Percentiles rank a stretch among this genome's conserved stretches.
Conservation (phyloP, 768 basidiomycete species). For the Tylopilus plumbeoviolaceoides region DNA sequence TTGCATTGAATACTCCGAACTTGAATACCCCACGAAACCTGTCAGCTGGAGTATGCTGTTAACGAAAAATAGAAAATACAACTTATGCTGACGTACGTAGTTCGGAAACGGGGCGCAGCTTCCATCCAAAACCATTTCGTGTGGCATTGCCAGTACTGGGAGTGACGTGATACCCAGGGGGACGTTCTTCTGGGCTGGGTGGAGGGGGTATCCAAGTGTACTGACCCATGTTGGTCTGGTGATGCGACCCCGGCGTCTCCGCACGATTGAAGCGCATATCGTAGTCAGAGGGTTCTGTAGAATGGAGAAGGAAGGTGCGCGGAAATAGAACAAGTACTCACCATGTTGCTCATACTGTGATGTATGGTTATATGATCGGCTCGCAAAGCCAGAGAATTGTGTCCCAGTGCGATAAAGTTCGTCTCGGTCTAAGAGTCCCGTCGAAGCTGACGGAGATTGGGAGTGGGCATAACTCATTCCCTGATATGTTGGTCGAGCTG, state of each 20-base stretch:
- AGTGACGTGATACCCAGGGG: neutral
- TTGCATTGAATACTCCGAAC: constrained; percentile 87
- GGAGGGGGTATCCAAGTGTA: neutral
- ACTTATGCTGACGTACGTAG: constrained; percentile 47
- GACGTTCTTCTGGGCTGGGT: neutral
- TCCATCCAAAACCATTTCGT: constrained; percentile 42
- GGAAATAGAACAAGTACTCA: neutral
- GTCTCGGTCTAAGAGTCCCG: neutral
- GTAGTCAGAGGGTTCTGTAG: constrained; percentile 4
- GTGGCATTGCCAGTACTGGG: constrained; percentile 16
- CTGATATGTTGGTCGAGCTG: constrained; percentile 32
- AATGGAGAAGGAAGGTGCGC: neutral
- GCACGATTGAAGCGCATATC: neutral
- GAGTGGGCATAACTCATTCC: neutral
- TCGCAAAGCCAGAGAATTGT: neutral
- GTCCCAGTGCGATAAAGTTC: neutral
- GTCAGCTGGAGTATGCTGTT: constrained; percentile 54
- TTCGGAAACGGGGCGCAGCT: constrained; percentile 65
- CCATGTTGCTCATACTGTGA: neutral
- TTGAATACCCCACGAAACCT: constrained; percentile 78
- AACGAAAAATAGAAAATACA: neutral
- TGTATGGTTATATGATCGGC: neutral
- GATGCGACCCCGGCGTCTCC: neutral
- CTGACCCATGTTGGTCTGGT: neutral
- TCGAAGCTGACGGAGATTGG: constrained; percentile 1